A percentile compares a stretch with the other conserved stretches of the same genome.
phyloP scores from a whole-genome alignment of 495 filamentous ascomycete genomes.

The Podospora conica region DNA sequence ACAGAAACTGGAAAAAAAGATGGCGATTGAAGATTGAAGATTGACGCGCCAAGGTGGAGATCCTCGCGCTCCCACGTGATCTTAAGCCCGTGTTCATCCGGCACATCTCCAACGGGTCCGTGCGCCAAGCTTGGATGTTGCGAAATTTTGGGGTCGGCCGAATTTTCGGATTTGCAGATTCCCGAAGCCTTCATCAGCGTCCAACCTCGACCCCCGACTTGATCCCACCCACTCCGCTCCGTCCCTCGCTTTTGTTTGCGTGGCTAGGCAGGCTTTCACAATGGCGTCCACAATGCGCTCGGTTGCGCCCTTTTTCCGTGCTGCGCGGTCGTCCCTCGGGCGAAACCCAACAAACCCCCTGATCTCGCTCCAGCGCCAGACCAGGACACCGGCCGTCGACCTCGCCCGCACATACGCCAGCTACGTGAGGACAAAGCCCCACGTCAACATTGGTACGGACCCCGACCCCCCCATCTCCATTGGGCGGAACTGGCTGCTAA shows the following conservation, averaged over 20 bases:
- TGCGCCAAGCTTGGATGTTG: constrained; percentile 4
- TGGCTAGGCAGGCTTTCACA: constrained; percentile 33
- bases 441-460: constrained; percentile 87
- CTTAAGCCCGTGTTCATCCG: neutral
- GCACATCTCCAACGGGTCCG: neutral
- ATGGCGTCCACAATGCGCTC: constrained; percentile 63
- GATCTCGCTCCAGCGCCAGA: constrained; percentile 52
- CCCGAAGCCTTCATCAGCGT: neutral
- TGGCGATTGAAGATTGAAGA: neutral
- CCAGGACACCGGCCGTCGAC: constrained; percentile 60
- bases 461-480: neutral
- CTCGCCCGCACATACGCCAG: constrained; percentile 67
- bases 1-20: neutral
- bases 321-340: constrained; percentile 57
- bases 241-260: constrained; percentile 27
- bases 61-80: neutral
- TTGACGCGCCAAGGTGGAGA: neutral
- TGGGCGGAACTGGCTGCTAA: constrained; percentile 11
- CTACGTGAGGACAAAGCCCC: constrained; percentile 89
- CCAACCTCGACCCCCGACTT: constrained; percentile 4
- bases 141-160: constrained; percentile 15
- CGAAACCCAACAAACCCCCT: constrained; percentile 58
- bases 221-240: constrained; percentile 21
- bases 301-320: constrained; percentile 61
- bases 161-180: constrained; percentile 15